These are phyloP conservation scores for Russula dissimulans DNA, from an alignment of 768 basidiomycete species.

Conservation along the genomic window DNA sequence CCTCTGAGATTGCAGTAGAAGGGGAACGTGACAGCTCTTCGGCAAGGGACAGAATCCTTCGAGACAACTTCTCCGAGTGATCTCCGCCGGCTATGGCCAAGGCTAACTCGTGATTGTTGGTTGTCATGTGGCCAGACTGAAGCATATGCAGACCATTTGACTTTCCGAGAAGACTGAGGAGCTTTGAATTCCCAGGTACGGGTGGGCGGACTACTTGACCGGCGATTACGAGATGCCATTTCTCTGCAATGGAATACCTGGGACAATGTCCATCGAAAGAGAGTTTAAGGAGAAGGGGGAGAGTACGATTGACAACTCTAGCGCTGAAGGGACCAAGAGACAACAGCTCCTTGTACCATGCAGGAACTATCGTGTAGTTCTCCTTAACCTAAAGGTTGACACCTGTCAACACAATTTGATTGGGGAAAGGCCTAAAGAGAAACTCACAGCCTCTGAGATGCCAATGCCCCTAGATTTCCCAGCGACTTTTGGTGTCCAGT, in stretches of 20 bases:
- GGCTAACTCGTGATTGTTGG: conserved; percentile 37
- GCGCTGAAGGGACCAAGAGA: conserved; percentile 35
- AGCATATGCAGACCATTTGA: conserved; percentile 42
- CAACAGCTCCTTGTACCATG: conserved; percentile 49
- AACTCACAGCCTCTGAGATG: conserved; percentile 26
- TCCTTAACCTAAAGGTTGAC: neutral
- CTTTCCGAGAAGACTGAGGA: conserved; percentile 35
- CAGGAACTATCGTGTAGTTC: conserved; percentile 26
- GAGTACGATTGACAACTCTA: conserved; percentile 38
- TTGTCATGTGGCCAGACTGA: conserved; percentile 33
- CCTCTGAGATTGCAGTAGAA: conserved; percentile 23
- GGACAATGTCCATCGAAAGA: conserved; percentile 56
- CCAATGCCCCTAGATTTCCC: conserved; percentile 57
- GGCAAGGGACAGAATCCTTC: conserved; percentile 36
- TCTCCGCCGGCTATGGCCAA: conserved; percentile 38
- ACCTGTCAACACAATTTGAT: neutral
- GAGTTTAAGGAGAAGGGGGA: conserved; percentile 61
- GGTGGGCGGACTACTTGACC: conserved; percentile 32
- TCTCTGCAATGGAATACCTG: conserved; percentile 40
- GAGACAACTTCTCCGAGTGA: conserved; percentile 27
- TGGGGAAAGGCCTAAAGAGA: neutral
- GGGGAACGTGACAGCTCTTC: conserved; percentile 23
- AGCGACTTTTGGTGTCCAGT: conserved; percentile 87
- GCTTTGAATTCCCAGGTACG: conserved; percentile 36
- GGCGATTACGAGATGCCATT: conserved; percentile 55